Evolutionary conservation across 106 monocot species (phyloP), one percentile per base, ranked within the genome.

Genomic region (Cymbidium sinense): DNA sequence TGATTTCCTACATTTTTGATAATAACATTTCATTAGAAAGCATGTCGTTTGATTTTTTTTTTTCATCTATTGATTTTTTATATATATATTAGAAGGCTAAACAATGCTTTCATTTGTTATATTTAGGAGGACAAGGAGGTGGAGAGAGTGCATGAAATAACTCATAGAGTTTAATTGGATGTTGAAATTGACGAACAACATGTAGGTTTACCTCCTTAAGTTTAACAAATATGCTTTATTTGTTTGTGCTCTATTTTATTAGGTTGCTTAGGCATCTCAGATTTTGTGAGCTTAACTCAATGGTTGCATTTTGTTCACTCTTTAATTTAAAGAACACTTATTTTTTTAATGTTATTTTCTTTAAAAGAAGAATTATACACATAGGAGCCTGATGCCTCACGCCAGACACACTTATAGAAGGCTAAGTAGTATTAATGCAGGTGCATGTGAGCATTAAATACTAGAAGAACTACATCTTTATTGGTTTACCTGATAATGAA

Each of bases 161-260:
- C 94, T 20, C 88, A 98, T 78, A 83, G 92, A 78, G 94, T 92
- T 73, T 98, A 83, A 77, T 70, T 98, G 81, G 98, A 98, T 82
- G 82, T 98, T 52, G 86, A 85, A 76, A 87, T 98, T 70, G 88
- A 84, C 82, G 88, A 81, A 21, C 94, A 98, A 61, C 86, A 80
- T 84, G 70, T 82, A 86, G 92, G 98, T 93, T 86, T 75, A 43
- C 39, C 1, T 37, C 12, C 33, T 70, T 76, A 10, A 35, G 31
- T 67, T 67, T 67, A 0, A 18, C 33, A 67, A 29, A 15, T 13
- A 23, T 67, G 67, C 31, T 67, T 37, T 71, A 6, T 71, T 71
- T 71, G 1, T 28, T 71, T 39, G 5, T n/a, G 19, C 71, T 36
- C n/a, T 71, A 71, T 36, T 71, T 21, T 0, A 36, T n/a, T n/a